Evolutionary conservation across 1,139 yeast genomes (phyloP).

Genomic region (Kurtzmaniella quercitrusa): DNA sequence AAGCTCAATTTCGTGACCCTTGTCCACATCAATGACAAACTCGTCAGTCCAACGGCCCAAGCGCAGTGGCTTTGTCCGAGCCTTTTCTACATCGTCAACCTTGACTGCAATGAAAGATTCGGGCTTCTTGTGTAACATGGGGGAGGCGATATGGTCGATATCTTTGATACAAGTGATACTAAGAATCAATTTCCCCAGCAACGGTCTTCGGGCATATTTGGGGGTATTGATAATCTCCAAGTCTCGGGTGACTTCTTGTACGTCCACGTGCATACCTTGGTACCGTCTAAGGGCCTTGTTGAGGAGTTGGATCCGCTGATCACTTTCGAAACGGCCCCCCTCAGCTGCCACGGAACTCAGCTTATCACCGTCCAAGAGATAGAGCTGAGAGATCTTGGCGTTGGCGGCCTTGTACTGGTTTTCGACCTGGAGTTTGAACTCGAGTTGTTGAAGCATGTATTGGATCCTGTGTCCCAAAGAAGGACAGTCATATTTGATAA

Average conservation of each 20-base stretch:
- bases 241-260: slow-evolving; percentile 61
- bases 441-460: slow-evolving; percentile 90
- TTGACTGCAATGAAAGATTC: slow-evolving; percentile 77
- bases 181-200: slow-evolving; percentile 73
- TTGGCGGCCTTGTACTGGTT: slow-evolving; percentile 90
- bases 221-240: slow-evolving; percentile 63
- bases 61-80: slow-evolving; percentile 69
- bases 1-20: slow-evolving; percentile 87
- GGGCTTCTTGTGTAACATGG: slow-evolving; percentile 69
- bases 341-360: slow-evolving; percentile 84
- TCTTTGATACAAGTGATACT: slow-evolving; percentile 75
- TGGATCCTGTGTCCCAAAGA: slow-evolving; percentile 94
- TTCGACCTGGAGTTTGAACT: slow-evolving; percentile 89
- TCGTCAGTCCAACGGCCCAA: slow-evolving; percentile 84
- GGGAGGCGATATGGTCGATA: slow-evolving; percentile 88
- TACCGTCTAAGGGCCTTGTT: slow-evolving; percentile 82
- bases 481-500: slow-evolving; percentile 89
- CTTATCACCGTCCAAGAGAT: slow-evolving; percentile 87
- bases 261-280: slow-evolving; percentile 78
- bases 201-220: slow-evolving; percentile 73
- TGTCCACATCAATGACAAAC: slow-evolving; percentile 75
- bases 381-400: slow-evolving; percentile 79
- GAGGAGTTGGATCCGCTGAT: slow-evolving; percentile 78
- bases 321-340: slow-evolving; percentile 79
- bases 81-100: slow-evolving; percentile 82